These are phyloP conservation scores for Xylariaceae sp. DNA, from an alignment of 2,329 filamentous ascomycete genomes.

Conservation along the genomic window DNA sequence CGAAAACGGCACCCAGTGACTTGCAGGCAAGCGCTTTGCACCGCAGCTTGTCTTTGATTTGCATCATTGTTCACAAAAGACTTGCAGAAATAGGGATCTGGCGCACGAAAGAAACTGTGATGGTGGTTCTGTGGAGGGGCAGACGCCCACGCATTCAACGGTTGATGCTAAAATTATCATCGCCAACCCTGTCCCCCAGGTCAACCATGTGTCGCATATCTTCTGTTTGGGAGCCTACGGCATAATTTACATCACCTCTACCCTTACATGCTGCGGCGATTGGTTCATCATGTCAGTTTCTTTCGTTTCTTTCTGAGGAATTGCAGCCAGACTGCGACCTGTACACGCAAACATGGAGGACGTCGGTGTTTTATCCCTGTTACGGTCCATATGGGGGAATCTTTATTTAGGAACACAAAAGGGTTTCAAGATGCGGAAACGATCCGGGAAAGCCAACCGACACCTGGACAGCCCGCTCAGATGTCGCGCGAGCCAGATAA, in stretches of 20 bases:
- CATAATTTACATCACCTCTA: slow-evolving; percentile 1
- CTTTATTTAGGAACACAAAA: slow-evolving; percentile 7
- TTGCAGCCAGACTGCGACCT: too few relatives aligned
- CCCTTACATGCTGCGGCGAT: slow-evolving; percentile 1
- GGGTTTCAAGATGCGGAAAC: not conserved
- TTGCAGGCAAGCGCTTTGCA: slow-evolving; percentile 30
- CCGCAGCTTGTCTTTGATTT: slow-evolving; percentile 18
- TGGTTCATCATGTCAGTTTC: slow-evolving; percentile 1
- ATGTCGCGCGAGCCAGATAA: slow-evolving; percentile 11
- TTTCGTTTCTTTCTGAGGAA: not conserved
- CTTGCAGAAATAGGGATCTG: slow-evolving; percentile 14
- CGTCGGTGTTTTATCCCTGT: slow-evolving; percentile 1
- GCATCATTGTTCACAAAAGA: slow-evolving; percentile 20
- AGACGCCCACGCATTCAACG: slow-evolving; percentile 4
- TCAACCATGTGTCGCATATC: slow-evolving; percentile 9
- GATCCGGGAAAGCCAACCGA: slow-evolving; percentile 8
- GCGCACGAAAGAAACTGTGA: slow-evolving; percentile 1
- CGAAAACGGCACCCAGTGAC: slow-evolving; percentile 17
- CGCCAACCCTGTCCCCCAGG: slow-evolving; percentile 2
- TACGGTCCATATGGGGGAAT: slow-evolving; percentile 5
- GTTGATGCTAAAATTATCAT: slow-evolving; percentile 10
- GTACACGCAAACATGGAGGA: too few relatives aligned
- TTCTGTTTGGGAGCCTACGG: slow-evolving; percentile 1
- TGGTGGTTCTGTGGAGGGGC: slow-evolving; percentile 1
- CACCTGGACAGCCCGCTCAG: slow-evolving; percentile 5